These are phyloP conservation scores for Ophiostoma tasmaniense DNA, from an alignment of 2,329 filamentous ascomycete species.

Conservation along the genomic window DNA sequence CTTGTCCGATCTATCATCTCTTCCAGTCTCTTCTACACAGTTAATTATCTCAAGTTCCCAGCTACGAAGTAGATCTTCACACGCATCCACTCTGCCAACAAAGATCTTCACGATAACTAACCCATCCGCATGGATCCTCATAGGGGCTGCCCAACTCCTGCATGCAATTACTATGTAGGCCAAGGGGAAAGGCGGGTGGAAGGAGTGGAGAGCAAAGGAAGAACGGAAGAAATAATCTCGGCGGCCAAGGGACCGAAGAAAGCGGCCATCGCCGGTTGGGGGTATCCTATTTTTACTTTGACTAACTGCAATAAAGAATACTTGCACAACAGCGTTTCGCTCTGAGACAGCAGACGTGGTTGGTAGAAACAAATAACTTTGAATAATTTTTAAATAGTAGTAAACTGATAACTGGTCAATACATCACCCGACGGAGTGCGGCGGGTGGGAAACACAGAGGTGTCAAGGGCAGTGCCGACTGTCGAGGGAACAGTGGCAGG, in stretches of 20 bases:
- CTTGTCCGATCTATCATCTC: not conserved
- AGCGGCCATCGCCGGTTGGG: not conserved
- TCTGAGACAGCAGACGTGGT: not conserved
- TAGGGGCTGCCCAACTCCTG: not conserved
- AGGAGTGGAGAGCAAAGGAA: not conserved
- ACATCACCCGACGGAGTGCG: not conserved
- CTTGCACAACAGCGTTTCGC: not conserved
- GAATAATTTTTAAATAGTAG: too few relatives aligned
- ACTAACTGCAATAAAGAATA: too few relatives aligned
- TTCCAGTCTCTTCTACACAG: not conserved
- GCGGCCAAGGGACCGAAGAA: not conserved
- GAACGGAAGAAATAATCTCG: not conserved
- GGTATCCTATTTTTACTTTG: not conserved
- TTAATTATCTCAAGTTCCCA: not conserved
- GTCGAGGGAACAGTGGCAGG: not conserved
- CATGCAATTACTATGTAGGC: too few relatives aligned
- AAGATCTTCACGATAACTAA: not conserved
- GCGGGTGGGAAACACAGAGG: constrained; percentile 2
- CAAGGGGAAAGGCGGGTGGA: not conserved
- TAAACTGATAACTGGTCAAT: too few relatives aligned
- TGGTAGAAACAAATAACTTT: not conserved
- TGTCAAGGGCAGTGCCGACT: constrained; percentile 4
- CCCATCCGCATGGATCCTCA: not conserved
- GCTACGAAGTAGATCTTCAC: not conserved
- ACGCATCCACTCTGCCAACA: not conserved